Base-by-base conservation (phyloP, 108 stramenopile genomes). In the Aurantiochytrium sp. region DNA sequence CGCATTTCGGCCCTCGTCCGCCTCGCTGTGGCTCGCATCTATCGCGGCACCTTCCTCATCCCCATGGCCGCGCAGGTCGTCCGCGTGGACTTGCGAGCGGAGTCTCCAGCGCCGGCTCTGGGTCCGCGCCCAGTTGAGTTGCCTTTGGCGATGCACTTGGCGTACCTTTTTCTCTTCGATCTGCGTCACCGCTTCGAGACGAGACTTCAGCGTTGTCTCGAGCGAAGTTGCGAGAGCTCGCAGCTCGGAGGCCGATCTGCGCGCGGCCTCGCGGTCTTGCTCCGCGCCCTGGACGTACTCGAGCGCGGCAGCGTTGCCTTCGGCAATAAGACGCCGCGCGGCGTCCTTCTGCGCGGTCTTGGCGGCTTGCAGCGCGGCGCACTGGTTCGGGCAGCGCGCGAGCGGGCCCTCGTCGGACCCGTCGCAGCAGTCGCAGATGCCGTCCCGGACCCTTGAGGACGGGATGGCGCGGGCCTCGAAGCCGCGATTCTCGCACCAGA, bases 371-470 rank as follows among this genome's bases (percentile, higher is more conserved):
- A 55, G 37, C 55, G 41, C 55, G 22, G 24, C 55, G 37, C 86
- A 87, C 31, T 1, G 22, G 41, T 87, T 37, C 17, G 5, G 24
- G 41, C 86, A 87, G 5, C 4, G n/a, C 1, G 24, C 50, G 50
- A 15, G 1, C 30, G 52, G 15, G 41, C 45, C 22, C 68, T 93
- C 93, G 55, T 93, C 93, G 55, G 87, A 55, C 4, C 92, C 93
- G 55, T 93, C 93, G 88, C 93, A 93, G 90, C 93, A 93, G 90
- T 93, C 93, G 89, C 93, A 93, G 37, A 93, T 68, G 5, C 89
- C 89, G 54, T 93, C 93, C 0, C 89, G 90, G 8, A 93, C 91
- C 24, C 92, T 90, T 3, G 91, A 91, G 21, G 91, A 55, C 3
- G 93, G 91, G 12, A 93, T 37, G 2, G 27, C 30, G 0, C 27